Evolutionary conservation across 345 rosid species (phyloP), one percentile per base, ranked within the genome.

Genomic region (Sisymbrium altissimum): DNA sequence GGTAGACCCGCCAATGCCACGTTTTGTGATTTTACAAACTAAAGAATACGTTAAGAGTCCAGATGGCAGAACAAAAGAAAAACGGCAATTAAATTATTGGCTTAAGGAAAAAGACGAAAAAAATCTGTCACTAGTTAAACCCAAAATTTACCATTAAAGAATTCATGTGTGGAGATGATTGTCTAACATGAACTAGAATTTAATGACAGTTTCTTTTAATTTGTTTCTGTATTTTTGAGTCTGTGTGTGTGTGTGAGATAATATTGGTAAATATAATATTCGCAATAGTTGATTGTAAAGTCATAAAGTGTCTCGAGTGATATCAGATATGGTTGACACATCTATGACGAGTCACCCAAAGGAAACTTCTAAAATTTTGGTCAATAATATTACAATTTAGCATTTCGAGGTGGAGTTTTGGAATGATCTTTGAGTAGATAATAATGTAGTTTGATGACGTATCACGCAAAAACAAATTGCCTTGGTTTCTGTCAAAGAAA

Each of bases 361-460:
- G 38, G 27, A 58, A 59, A 9, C 27, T 18, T 69, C 5, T 29
- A 36, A 41, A 27, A 27, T 64, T 21, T 46, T 30, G 45, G 76
- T 77, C 72, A 70, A 71, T 70, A 46, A 45, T 64, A 40, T 11
- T 71, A 40, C 68, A 77, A 41, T 71, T 77, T 71, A 77, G 80
- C 77, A 77, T 25, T 77, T 66, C 73, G 38, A 77, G 72, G 76
- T 65, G 55, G 7, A n/a, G 10, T 18, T 38, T 62, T 70, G 76
- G 59, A 69, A 43, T 55, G 44, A 36, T 69, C 0, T 7, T 36
- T 70, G 1, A 5, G 8, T 65, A 49, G 72, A 77, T 71, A 57
- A 65, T 44, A 57, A n/a, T 15, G 17, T 5, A 21, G 12, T 5
- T 64, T 65, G 63, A 3, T 77, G 57, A 71, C 72, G 66, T 65